A percentile compares a stretch with the other conserved stretches of the same genome.
Evolutionary conservation across 2,329 filamentous ascomycete genomes (phyloP).

Genomic region (Ascochyta clinopodiicola): DNA sequence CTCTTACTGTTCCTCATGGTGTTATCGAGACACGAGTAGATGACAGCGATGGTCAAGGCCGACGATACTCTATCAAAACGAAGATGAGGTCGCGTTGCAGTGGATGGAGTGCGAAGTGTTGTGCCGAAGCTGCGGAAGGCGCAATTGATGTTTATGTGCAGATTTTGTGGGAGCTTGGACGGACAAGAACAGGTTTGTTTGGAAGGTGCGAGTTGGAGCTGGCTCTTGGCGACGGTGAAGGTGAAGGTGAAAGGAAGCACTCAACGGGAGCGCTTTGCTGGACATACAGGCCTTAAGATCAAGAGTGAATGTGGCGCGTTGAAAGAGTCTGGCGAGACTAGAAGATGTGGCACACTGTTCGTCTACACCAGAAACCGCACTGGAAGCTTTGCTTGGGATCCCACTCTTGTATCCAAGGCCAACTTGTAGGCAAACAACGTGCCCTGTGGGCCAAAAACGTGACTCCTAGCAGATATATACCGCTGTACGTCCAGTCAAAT

Average conservation of each 20-base stretch:
- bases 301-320: not conserved
- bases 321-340: too few relatives aligned
- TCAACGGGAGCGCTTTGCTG: not conserved
- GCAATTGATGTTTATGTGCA: not conserved
- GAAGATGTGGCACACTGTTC: too few relatives aligned
- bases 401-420: too few relatives aligned
- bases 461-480: too few relatives aligned
- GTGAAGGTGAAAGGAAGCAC: slow-evolving; percentile 5
- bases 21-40: not conserved
- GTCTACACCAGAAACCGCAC: too few relatives aligned
- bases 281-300: not conserved
- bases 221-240: not conserved
- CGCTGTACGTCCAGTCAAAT: too few relatives aligned
- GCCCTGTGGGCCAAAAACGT: too few relatives aligned
- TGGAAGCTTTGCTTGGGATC: too few relatives aligned
- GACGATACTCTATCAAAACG: too few relatives aligned
- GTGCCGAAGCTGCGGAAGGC: not conserved
- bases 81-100: not conserved
- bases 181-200: not conserved
- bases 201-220: slow-evolving; percentile 1
- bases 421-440: too few relatives aligned
- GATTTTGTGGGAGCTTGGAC: slow-evolving; percentile 1
- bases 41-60: not conserved
- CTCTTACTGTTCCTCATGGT: not conserved
- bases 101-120: not conserved